These are phyloP conservation scores for Apiosordaria backusii DNA, from an alignment of 495 filamentous ascomycete genomes.

Conservation along the genomic window DNA sequence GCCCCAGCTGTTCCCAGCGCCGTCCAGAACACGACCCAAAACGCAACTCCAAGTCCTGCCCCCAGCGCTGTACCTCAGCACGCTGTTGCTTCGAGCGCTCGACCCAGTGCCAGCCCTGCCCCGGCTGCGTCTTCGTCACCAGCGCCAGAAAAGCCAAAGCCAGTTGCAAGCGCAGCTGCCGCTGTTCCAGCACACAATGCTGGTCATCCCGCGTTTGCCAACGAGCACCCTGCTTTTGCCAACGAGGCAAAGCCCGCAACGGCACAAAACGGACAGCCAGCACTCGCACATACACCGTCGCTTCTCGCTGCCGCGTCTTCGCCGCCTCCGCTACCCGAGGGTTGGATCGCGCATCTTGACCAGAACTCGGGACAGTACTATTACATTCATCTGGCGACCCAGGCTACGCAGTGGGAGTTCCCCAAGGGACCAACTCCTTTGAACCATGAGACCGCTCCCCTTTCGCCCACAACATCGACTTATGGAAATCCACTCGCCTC, in stretches of 20 bases:
- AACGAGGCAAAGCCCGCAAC: conserved; percentile 61
- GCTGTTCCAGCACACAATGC: conserved; percentile 19
- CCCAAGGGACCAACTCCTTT: conserved; percentile 87
- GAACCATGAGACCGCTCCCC: conserved; percentile 68
- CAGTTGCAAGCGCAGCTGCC: conserved; percentile 26
- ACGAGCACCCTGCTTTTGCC: conserved; percentile 79
- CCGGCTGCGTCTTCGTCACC: conserved; percentile 13
- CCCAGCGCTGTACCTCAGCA: conserved; percentile 12
- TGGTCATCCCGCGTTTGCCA: conserved; percentile 67
- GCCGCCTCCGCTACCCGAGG: conserved; percentile 90
- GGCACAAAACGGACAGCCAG: conserved; percentile 39
- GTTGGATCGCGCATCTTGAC: conserved; percentile 97
- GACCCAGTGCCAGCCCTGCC: conserved; percentile 9
- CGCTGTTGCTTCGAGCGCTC: conserved; percentile 6
- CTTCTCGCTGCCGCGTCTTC: conserved; percentile 64
- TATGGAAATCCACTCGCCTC: conserved; percentile 75
- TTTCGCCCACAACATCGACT: conserved; percentile 76
- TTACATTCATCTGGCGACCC: conserved; percentile 94
- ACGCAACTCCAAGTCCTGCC: conserved; percentile 28
- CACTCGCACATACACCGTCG: conserved; percentile 44
- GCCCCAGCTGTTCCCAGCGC: conserved; percentile 27
- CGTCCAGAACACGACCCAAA: not conserved
- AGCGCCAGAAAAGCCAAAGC: conserved; percentile 17
- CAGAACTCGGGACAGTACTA: conserved; percentile 96
- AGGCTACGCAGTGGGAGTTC: conserved; percentile 98